A percentile compares a stretch with the other conserved stretches of the same genome.
Conservation (phyloP, 768 basidiomycete species). For the Agaricus subrufescens region DNA sequence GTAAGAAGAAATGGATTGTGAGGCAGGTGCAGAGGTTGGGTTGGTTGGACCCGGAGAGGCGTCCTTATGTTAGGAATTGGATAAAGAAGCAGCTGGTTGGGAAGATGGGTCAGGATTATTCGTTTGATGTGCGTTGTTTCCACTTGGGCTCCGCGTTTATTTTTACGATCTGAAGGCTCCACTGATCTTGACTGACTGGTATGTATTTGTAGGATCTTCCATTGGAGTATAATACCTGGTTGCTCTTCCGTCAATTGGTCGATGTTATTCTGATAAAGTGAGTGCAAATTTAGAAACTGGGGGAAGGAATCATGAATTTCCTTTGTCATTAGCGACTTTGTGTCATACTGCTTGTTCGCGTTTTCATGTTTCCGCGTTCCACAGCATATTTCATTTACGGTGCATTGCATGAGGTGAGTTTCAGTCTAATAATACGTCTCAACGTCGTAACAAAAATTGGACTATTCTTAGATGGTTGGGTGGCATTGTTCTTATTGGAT, state of each 20-base stretch:
- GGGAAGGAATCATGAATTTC: not conserved
- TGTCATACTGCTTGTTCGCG: constrained; percentile 93
- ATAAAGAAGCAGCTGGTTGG: constrained; percentile 79
- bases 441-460: not conserved
- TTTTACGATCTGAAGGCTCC: constrained; percentile 4
- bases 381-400: constrained; percentile 59
- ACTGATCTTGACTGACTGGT: not conserved
- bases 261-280: constrained; percentile 96
- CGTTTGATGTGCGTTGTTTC: constrained; percentile 68
- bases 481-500: constrained; percentile 79
- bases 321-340: constrained; percentile 65
- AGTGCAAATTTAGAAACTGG: constrained; percentile 20
- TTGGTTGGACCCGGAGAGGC: constrained; percentile 78
- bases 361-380: constrained; percentile 91
- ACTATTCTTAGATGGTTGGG: constrained; percentile 67
- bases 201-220: constrained; percentile 65
- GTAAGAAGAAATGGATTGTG: constrained; percentile 94
- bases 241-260: constrained; percentile 92
- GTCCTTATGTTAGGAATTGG: constrained; percentile 70
- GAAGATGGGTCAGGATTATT: constrained; percentile 94
- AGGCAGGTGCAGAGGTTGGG: constrained; percentile 70
- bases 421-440: not conserved
- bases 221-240: constrained; percentile 93
- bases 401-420: constrained; percentile 72
- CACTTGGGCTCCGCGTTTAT: not conserved